Evolutionary conservation across 495 filamentous ascomycete species (phyloP), one percentile per base, ranked within the genome.

Genomic region (Cryomyces antarcticus): DNA sequence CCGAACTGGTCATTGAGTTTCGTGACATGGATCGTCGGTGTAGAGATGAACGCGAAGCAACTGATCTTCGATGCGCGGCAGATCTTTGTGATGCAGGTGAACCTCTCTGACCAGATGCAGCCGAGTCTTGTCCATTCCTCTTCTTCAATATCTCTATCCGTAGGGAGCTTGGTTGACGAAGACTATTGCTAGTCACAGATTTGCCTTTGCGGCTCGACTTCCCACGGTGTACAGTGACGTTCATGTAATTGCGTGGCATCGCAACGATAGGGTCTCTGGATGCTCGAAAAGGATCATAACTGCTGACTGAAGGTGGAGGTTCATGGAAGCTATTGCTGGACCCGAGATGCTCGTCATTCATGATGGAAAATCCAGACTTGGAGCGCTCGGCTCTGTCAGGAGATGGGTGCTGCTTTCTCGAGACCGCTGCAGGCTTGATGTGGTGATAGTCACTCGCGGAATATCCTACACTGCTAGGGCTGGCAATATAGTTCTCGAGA

Each of bases 381-480:
- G 66, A 65, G 37, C 72, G 68, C 10, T 65, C 61, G 44, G 67
- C 65, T 17, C 62, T 60, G 10, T 60, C 64, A 24, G 54, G 51
- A 47, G 53, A 41, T 36, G 45, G 58, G 34, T 49, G 48, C 29
- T 40, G 65, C 55, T 42, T 59, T 58, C 50, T 63, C 63, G 38
- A 63, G 43, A 61, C 61, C 4, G 58, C 61, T 12, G 45, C 35
- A 12, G 68, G 68, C 42, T 72, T 76, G 44, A 77, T 69, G 53
- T 93, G 80, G 49, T 94, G 82, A 50, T 86, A 83, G 55, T 95
- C 87, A 57, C 83, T 89, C 12, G 78, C 66, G 1, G 87, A 93
- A 53, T 86, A 77, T 30, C 71, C 71, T 12, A 93, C 62, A 4
- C 77, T 69, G 42, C 75, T 70, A 30, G 51, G 31, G 37, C 39